phyloP scores from a whole-genome alignment of 2,329 filamentous ascomycete genomes.

The Stagonosporopsis cucurbitacearum region DNA sequence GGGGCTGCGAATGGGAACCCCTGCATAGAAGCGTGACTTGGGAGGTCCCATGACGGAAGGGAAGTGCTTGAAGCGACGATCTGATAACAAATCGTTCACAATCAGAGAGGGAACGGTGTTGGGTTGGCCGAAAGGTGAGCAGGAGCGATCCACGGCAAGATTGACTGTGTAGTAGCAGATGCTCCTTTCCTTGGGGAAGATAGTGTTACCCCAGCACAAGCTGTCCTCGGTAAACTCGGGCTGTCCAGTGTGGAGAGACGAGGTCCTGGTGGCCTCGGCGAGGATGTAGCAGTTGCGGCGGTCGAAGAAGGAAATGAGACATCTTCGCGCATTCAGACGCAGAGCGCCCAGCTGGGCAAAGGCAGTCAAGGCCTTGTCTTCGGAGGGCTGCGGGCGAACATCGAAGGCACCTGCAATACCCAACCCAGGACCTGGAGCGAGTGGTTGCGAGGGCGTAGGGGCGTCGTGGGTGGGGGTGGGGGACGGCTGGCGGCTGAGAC shows the following conservation, averaged over 20 bases:
- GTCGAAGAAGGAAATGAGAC: conserved; percentile 50
- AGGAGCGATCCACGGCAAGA: conserved; percentile 26
- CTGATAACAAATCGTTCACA: conserved; percentile 41
- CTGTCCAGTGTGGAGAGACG: conserved; percentile 38
- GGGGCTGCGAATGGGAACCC: conserved; percentile 66
- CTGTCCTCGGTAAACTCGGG: conserved; percentile 36
- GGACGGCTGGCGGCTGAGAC: conserved; percentile 27
- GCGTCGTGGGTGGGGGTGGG: conserved; percentile 21
- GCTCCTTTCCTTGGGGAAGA: conserved; percentile 43
- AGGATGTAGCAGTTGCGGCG: conserved; percentile 47
- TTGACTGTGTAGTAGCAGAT: conserved; percentile 47
- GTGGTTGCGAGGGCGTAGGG: conserved; percentile 15
- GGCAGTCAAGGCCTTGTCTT: conserved; percentile 47
- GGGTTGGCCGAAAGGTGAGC: conserved; percentile 24
- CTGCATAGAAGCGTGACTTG: conserved; percentile 59
- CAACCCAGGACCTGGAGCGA: conserved; percentile 9
- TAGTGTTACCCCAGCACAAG: conserved; percentile 44
- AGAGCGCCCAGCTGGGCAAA: conserved; percentile 50
- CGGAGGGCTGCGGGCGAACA: conserved; percentile 22
- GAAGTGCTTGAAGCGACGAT: conserved; percentile 49
- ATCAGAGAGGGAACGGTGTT: conserved; percentile 37
- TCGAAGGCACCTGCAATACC: conserved; percentile 12
- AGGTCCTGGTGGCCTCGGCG: conserved; percentile 43
- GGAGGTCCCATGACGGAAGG: conserved; percentile 43
- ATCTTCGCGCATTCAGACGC: conserved; percentile 44